These are phyloP conservation scores for Beverwykella pulmonaria DNA, from an alignment of 495 filamentous ascomycete genomes.

Conservation along the genomic window DNA sequence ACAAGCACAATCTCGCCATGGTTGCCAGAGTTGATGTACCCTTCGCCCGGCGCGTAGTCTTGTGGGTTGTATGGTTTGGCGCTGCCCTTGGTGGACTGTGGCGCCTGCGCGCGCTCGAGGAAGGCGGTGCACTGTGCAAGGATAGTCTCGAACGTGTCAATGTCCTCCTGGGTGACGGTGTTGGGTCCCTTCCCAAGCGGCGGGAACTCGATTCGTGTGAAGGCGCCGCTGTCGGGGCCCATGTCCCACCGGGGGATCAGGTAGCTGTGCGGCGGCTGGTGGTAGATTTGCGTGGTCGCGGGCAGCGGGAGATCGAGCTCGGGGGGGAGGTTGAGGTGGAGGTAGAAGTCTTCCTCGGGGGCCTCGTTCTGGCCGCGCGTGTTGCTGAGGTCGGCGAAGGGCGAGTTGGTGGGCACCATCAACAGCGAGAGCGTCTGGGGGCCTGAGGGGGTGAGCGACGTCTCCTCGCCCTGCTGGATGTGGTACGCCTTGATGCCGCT, in stretches of 20 bases:
- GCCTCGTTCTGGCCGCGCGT: conserved; percentile 58
- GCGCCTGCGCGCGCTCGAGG: conserved; percentile 67
- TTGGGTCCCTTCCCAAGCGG: conserved; percentile 62
- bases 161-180: conserved; percentile 80
- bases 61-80: conserved; percentile 74
- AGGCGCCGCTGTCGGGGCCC: conserved; percentile 81
- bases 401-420: conserved; percentile 86
- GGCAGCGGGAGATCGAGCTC: conserved; percentile 89
- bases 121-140: conserved; percentile 94
- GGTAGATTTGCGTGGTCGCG: conserved; percentile 92
- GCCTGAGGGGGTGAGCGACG: conserved; percentile 77
- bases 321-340: conserved; percentile 90
- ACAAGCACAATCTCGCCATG: conserved; percentile 85
- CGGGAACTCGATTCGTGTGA: conserved; percentile 89
- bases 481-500: conserved; percentile 84
- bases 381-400: conserved; percentile 63
- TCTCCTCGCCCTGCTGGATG: conserved; percentile 83
- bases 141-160: conserved; percentile 96
- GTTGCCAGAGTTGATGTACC: conserved; percentile 57
- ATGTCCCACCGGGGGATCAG: conserved; percentile 92
- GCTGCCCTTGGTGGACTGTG: conserved; percentile 45
- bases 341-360: conserved; percentile 90
- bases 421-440: conserved; percentile 86
- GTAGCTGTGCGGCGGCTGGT: conserved; percentile 85
- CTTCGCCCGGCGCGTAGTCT: conserved; percentile 77